phyloP scores from a whole-genome alignment of 2,329 filamentous ascomycete genomes.

The Aspergillus sp. region DNA sequence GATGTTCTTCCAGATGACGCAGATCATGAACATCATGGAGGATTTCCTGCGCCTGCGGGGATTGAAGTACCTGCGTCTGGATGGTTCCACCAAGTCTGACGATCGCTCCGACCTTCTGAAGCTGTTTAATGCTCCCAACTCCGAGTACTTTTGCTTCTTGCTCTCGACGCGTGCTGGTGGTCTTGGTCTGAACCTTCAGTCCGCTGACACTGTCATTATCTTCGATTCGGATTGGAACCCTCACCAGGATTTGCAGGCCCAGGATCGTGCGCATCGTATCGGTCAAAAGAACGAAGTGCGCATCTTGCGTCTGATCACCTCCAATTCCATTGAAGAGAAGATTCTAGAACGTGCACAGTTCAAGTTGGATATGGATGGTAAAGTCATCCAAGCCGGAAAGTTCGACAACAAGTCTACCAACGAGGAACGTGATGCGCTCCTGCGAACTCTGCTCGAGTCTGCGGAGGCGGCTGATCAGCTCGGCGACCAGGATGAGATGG shows the following conservation, averaged over 20 bases:
- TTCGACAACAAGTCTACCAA: conserved; percentile 99
- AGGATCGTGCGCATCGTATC: conserved; percentile 99
- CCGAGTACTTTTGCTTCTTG: conserved; percentile 95
- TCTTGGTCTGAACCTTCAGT: conserved; percentile 94
- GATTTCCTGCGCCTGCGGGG: conserved; percentile 86
- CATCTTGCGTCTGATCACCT: conserved; percentile 91
- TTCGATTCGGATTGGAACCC: conserved; percentile 99
- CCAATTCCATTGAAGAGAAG: conserved; percentile 97
- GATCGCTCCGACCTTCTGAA: conserved; percentile 89
- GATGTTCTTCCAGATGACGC: conserved; percentile 99
- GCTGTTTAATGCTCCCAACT: conserved; percentile 84
- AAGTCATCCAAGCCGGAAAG: conserved; percentile 98
- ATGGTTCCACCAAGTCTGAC: conserved; percentile 96
- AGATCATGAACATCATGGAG: conserved; percentile 99
- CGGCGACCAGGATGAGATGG: conserved; percentile 93
- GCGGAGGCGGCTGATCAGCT: conserved; percentile 67
- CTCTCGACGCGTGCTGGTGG: conserved; percentile 98
- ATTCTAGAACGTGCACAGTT: conserved; percentile 94
- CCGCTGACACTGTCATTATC: conserved; percentile 97
- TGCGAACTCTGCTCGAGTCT: conserved; percentile 87
- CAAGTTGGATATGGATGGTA: conserved; percentile 99
- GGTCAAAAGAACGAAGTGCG: conserved; percentile 99
- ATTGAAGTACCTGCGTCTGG: conserved; percentile 83
- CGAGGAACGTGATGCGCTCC: conserved; percentile 94
- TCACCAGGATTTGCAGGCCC: conserved; percentile 97